phyloP scores from a whole-genome alignment of 169 alveolate species.

The Eimeria maxima region DNA sequence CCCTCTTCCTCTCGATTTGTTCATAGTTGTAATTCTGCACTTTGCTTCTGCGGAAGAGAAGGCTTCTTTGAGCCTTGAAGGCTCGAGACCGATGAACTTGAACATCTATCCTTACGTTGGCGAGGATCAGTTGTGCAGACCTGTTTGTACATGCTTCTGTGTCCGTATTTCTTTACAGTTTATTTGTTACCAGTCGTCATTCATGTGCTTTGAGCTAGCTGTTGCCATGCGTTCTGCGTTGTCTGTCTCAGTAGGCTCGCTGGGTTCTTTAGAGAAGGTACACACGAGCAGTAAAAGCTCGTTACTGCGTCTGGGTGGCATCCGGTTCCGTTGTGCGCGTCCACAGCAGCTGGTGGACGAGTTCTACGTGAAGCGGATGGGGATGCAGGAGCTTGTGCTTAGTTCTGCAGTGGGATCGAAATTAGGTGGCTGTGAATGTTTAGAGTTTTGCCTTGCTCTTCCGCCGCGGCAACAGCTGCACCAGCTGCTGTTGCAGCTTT shows the following conservation, averaged over 20 bases:
- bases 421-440: background rate
- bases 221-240: background rate
- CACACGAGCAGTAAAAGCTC: background rate
- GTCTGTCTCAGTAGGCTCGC: background rate
- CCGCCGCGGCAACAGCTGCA: slow-evolving; percentile 28
- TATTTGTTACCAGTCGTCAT: background rate
- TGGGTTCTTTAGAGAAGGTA: slow-evolving; percentile 38
- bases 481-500: slow-evolving; percentile 51
- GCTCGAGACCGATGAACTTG: background rate
- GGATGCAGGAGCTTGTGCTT: slow-evolving; percentile 72
- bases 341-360: slow-evolving; percentile 79
- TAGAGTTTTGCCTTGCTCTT: slow-evolving; percentile 38
- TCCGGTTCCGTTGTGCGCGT: slow-evolving; percentile 64
- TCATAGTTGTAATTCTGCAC: background rate
- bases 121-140: background rate
- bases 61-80: background rate
- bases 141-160: background rate
- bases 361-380: slow-evolving; percentile 77
- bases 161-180: background rate
- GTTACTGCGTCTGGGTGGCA: slow-evolving; percentile 60
- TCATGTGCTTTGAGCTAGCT: background rate
- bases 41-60: background rate
- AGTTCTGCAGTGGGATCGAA: slow-evolving; percentile 5
- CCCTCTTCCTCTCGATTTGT: background rate
- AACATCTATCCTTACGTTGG: background rate